These are phyloP conservation scores for Dysphania ambrosioides DNA, from an alignment of 148 eudicot species.

Conservation along the genomic window DNA sequence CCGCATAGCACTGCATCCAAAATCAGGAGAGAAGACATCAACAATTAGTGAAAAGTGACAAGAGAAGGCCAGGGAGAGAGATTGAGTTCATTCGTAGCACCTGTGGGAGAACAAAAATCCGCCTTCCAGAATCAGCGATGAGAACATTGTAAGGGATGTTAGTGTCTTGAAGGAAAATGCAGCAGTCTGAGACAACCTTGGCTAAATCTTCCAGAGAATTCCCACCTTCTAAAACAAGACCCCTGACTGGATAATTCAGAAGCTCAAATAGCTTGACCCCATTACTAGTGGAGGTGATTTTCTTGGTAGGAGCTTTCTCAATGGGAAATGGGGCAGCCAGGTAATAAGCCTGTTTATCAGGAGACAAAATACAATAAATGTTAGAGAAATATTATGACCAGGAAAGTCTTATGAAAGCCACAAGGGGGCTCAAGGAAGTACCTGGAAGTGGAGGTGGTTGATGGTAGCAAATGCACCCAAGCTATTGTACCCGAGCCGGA, in stretches of 20 bases:
- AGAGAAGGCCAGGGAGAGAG: background rate
- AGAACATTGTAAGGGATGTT: constrained; percentile 85
- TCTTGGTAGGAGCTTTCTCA: constrained; percentile 71
- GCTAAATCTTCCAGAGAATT: constrained; percentile 47
- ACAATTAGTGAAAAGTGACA: background rate
- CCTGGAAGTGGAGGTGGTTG: constrained; percentile 97
- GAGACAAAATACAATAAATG: background rate
- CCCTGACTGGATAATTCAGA: constrained; percentile 69
- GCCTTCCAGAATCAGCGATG: constrained; percentile 71
- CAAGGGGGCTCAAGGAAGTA: constrained; percentile 6
- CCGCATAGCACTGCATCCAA: constrained; percentile 78
- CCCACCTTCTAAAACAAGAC: constrained; percentile 84
- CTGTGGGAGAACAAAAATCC: constrained; percentile 84
- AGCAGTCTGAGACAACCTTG: constrained; percentile 56
- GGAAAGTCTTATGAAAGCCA: background rate
- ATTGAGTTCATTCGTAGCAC: constrained; percentile 29
- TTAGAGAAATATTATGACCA: background rate
- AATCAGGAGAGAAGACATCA: background rate
- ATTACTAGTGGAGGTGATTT: constrained; percentile 34
- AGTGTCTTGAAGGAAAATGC: constrained; percentile 80
- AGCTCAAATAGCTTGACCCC: constrained; percentile 60
- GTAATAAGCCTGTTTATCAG: constrained; percentile 67
- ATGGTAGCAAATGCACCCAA: constrained; percentile 98
- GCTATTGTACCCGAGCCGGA: constrained; percentile 88
- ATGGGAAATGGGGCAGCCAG: constrained; percentile 70